Evolutionary conservation across 208 protist species (phyloP), one percentile per base, ranked within the genome.

Genomic region (Leishmania gerbilli): DNA sequence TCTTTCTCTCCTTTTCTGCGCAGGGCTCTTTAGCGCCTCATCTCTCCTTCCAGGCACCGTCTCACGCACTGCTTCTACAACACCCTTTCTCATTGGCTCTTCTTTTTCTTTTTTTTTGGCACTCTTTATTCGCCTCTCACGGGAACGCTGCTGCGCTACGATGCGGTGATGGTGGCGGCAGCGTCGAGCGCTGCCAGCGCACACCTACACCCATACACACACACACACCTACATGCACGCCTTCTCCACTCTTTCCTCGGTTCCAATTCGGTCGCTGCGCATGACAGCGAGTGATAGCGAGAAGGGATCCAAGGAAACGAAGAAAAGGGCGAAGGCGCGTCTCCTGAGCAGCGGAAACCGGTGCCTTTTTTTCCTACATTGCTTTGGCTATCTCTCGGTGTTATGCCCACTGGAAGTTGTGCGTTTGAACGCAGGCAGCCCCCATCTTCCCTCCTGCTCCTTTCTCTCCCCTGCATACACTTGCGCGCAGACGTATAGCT

Each of bases 401-500:
- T 55, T 55, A 74, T 55, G 45, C 69, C 19, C 42, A 34, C 69
- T 74, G 69, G 27, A 74, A 31, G 27, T 31, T 58, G 31, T 47
- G 51, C 34, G 19, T n/a, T 24, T 40, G 31, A 62, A 17, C 15
- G 42, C 72, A n/a, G 53, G 51, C 53, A 62, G 21, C 53, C 17
- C 71, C 45, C 45, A 49, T 60, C 53, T n/a, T 19, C 53, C 47
- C 34, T 51, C 13, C 53, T 56, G n/a, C n/a, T 58, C 47, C 6
- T 40, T 40, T 62, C 51, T 45, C n/a, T 45, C 49, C 9, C 24
- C 40, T 27, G 19, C 31, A 24, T 15, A 13, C 49, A 60, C 31
- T 51, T 27, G 40, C 69, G 69, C 69, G 69, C 69, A 47, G 69
- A 53, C 45, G 40, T 47, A 74, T 15, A 27, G 69, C 69, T 74